A percentile compares a stretch with the other conserved stretches of the same genome.
These are phyloP conservation scores for Phlebiopsis gigantea DNA, from an alignment of 768 basidiomycete species.

Conservation along the genomic window DNA sequence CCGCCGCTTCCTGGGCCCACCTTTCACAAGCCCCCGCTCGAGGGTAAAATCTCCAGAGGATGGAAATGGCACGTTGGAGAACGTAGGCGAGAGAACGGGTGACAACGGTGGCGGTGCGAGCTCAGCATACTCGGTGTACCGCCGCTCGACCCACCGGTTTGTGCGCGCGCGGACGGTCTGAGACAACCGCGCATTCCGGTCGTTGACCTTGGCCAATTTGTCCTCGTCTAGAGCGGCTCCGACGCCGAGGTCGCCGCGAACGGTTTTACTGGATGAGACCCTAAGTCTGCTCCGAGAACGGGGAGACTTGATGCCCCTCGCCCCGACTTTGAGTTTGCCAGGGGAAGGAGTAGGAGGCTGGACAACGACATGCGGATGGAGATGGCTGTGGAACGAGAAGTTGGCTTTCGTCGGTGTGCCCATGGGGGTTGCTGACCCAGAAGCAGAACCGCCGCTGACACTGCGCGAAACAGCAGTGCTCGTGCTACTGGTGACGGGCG, in stretches of 20 bases:
- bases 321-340: not conserved
- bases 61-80: not conserved
- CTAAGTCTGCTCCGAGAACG: not conserved
- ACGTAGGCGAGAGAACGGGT: not conserved
- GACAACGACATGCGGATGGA: constrained; percentile 18
- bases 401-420: constrained; percentile 9
- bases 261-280: not conserved
- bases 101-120: not conserved
- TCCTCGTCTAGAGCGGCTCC: not conserved
- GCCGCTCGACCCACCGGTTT: constrained; percentile 55
- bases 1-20: not conserved
- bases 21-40: not conserved
- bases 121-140: constrained; percentile 30
- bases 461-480: not conserved
- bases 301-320: not conserved
- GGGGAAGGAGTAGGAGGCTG: constrained; percentile 23
- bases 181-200: constrained; percentile 31
- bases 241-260: not conserved
- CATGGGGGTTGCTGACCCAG: not conserved
- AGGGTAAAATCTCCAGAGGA: not conserved
- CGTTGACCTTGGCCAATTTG: constrained; percentile 1
- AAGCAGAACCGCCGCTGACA: not conserved
- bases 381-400: constrained; percentile 14
- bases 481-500: not conserved
- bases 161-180: constrained; percentile 56